A percentile compares a stretch with the other conserved stretches of the same genome.
phyloP scores from a whole-genome alignment of 352 stramenopile genomes.

The Phytopythium kandeliae region DNA sequence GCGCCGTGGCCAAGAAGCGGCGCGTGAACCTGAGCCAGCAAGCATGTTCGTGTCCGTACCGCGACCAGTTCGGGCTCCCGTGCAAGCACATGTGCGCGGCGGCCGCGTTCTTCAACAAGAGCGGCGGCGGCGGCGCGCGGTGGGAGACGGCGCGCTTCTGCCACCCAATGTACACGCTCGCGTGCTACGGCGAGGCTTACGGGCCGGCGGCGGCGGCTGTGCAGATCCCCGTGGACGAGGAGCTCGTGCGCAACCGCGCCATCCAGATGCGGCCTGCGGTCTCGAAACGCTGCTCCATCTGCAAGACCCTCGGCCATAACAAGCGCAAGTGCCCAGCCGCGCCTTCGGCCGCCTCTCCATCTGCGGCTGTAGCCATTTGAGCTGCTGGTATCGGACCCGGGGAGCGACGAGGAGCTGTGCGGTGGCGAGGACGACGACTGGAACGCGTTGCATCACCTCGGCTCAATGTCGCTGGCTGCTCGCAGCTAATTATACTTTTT shows the following conservation, averaged over 20 bases:
- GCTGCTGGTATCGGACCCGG: no score
- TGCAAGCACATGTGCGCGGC: conserved; percentile 38
- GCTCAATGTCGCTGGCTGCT: no score
- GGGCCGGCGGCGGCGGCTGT: conserved; percentile 18
- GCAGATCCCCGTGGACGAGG: conserved; percentile 37
- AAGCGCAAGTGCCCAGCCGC: conserved; percentile 26
- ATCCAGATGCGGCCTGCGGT: conserved; percentile 27
- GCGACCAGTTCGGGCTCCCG: conserved; percentile 26
- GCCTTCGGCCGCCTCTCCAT: no score
- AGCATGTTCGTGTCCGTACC: conserved; percentile 29
- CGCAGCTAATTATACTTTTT: no score
- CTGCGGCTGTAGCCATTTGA: no score
- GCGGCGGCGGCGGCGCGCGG: conserved; percentile 8
- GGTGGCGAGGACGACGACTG: no score
- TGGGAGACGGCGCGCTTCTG: conserved; percentile 32
- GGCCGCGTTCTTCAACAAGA: conserved; percentile 32
- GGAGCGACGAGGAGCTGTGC: no score
- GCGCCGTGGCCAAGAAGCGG: conserved; percentile 23
- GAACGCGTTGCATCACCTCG: not conserved
- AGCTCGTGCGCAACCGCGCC: conserved; percentile 30
- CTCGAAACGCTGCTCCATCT: conserved; percentile 32
- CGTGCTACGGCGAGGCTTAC: conserved; percentile 26
- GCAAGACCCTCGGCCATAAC: conserved; percentile 39
- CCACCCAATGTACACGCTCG: conserved; percentile 22
- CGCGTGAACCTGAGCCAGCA: conserved; percentile 26